A percentile compares a stretch with the other conserved stretches of the same genome.
Evolutionary conservation across 148 eudicot species (phyloP).

Genomic region (Rheum nobile): DNA sequence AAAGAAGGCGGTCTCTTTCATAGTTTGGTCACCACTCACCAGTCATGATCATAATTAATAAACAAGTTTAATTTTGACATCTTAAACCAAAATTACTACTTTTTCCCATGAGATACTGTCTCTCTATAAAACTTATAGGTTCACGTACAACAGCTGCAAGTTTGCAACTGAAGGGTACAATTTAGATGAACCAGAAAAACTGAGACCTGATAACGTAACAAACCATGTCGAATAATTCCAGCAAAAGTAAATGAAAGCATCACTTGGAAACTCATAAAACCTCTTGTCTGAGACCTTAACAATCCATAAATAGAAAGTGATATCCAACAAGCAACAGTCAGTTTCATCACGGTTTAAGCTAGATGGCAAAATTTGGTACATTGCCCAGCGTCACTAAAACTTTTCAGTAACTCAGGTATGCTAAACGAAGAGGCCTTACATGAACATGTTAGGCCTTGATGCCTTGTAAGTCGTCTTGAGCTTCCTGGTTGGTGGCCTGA

Average conservation of each 20-base stretch:
- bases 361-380: not conserved
- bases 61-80: not conserved
- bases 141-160: not conserved
- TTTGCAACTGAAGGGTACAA: no score
- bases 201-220: not conserved
- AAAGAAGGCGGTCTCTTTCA: not conserved
- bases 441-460: conserved; percentile 68
- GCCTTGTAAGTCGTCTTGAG: conserved; percentile 88
- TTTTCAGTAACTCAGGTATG: not conserved
- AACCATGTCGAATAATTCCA: not conserved
- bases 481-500: conserved; percentile 71
- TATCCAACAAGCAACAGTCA: not conserved
- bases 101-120: not conserved
- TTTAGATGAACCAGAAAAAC: no score
- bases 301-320: not conserved
- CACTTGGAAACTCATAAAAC: not conserved
- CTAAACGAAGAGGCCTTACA: conserved; percentile 21
- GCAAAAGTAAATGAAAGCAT: not conserved
- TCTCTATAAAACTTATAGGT: no score
- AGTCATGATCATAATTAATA: not conserved
- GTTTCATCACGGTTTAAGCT: not conserved
- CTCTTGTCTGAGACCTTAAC: not conserved
- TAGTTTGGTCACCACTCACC: not conserved
- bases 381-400: not conserved
- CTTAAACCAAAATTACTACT: not conserved